A percentile compares a stretch with the other conserved stretches of the same genome.
Conservation (phyloP, 495 filamentous ascomycete species). For the Friedmanniomyces simplex region DNA sequence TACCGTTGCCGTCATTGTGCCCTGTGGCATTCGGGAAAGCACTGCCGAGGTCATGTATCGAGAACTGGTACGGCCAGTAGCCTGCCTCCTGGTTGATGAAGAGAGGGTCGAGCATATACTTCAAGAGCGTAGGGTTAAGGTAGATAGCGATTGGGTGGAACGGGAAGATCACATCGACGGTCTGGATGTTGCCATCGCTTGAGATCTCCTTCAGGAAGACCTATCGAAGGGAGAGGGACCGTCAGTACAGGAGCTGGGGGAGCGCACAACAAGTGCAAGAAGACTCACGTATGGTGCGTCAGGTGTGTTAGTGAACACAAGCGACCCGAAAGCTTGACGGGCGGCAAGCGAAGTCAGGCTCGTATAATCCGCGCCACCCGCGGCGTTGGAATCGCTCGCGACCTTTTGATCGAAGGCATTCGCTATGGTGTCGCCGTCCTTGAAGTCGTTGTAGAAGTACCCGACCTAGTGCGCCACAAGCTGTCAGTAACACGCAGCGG, state of each 20-base stretch:
- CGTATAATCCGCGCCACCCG: constrained; percentile 34
- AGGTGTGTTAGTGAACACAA: constrained; percentile 23
- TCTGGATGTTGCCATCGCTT: constrained; percentile 32
- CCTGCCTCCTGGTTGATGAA: constrained; percentile 28
- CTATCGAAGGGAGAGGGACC: neutral
- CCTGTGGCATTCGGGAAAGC: constrained; percentile 31
- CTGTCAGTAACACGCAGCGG: constrained; percentile 11
- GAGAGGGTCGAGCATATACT: constrained; percentile 20
- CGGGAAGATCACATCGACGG: constrained; percentile 33
- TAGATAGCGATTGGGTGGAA: constrained; percentile 30
- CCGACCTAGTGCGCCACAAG: constrained; percentile 42
- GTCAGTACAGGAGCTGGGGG: too few relatives aligned
- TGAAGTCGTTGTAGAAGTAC: constrained; percentile 48
- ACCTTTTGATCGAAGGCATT: constrained; percentile 39
- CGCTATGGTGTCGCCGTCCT: constrained; percentile 28
- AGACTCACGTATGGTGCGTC: neutral
- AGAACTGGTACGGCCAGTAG: constrained; percentile 23
- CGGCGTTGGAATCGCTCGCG: constrained; percentile 38
- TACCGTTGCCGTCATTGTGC: constrained; percentile 19
- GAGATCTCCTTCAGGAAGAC: constrained; percentile 34
- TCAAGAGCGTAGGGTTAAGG: constrained; percentile 24
- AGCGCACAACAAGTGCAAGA: too few relatives aligned
- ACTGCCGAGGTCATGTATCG: constrained; percentile 30
- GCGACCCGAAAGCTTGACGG: constrained; percentile 30
- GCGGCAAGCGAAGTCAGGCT: constrained; percentile 27